Percentiles rank a stretch among this genome's conserved stretches.
These are phyloP conservation scores for Beta lomatogona DNA, from an alignment of 179 eudicot species.

Conservation along the genomic window DNA sequence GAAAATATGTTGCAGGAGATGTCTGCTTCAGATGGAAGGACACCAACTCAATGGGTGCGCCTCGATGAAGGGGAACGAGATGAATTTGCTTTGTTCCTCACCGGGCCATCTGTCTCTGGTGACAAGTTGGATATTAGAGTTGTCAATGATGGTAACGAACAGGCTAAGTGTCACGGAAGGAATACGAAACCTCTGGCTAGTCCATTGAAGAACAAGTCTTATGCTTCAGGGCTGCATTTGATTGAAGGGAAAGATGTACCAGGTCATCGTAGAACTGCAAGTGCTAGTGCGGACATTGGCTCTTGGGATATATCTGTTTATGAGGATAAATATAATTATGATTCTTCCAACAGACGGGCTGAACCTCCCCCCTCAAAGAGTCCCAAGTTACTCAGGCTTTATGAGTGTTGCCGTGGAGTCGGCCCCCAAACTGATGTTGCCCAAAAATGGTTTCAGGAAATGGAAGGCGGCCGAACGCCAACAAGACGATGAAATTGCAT, in stretches of 20 bases:
- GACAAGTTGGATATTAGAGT: constrained; percentile 22
- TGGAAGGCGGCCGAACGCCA: constrained; percentile 42
- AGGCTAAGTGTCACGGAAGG: constrained; percentile 8
- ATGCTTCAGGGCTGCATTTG: constrained; percentile 18
- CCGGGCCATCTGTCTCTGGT: constrained; percentile 25
- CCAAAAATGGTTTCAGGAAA: constrained; percentile 36
- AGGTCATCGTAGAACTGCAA: constrained; percentile 41
- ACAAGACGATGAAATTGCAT: constrained; percentile 50
- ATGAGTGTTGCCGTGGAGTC: constrained; percentile 26
- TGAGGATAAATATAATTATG: constrained; percentile 21
- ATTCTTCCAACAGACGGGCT: constrained; percentile 33
- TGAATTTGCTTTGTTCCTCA: constrained; percentile 38
- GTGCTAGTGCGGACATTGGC: constrained; percentile 36
- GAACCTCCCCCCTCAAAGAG: constrained; percentile 54
- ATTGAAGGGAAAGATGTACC: constrained; percentile 30
- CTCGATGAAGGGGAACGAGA: constrained; percentile 37
- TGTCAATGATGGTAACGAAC: constrained; percentile 14
- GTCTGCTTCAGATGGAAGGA: constrained; percentile 22
- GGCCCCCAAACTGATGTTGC: constrained; percentile 26
- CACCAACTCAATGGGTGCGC: constrained; percentile 30
- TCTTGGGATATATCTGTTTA: constrained; percentile 25
- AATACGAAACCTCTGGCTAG: not conserved
- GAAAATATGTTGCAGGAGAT: constrained; percentile 24
- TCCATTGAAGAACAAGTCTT: constrained; percentile 5
- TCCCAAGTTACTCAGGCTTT: constrained; percentile 65